phyloP scores from a whole-genome alignment of 2,329 filamentous ascomycete genomes.

The Ramularia endophylla region DNA sequence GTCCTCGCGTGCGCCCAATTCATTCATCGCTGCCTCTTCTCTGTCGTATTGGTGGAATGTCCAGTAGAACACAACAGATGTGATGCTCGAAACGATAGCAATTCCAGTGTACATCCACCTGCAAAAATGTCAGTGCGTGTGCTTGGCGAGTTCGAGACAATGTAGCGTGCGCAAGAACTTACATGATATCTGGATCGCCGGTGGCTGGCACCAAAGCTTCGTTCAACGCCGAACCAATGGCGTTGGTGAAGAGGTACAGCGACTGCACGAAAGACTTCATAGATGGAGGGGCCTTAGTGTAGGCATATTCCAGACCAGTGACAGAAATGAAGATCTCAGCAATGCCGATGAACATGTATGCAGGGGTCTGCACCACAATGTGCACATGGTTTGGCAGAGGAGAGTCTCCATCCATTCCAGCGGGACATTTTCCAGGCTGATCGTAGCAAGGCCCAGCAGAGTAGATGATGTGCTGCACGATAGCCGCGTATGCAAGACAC shows the following conservation, averaged over 20 bases:
- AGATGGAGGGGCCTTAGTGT: conserved; percentile 40
- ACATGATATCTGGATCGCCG: conserved; percentile 59
- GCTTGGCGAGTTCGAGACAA: no score
- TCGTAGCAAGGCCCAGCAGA: conserved; percentile 47
- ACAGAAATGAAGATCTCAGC: conserved; percentile 44
- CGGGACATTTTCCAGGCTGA: conserved; percentile 34
- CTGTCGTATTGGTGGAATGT: conserved; percentile 39
- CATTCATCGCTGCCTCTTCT: conserved; percentile 47
- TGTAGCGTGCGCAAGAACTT: no score
- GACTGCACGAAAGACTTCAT: conserved; percentile 48
- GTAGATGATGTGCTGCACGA: conserved; percentile 54
- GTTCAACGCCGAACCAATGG: conserved; percentile 54
- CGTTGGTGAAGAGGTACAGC: conserved; percentile 57
- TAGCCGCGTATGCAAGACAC: conserved; percentile 51
- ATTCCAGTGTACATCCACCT: conserved; percentile 23
- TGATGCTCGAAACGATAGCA: conserved; percentile 16
- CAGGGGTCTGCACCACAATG: conserved; percentile 41
- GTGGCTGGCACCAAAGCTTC: conserved; percentile 56
- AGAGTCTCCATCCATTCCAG: conserved; percentile 26
- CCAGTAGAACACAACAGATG: conserved; percentile 25
- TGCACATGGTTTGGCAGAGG: conserved; percentile 38
- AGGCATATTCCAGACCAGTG: conserved; percentile 44
- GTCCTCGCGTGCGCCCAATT: conserved; percentile 34
- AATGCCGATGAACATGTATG: conserved; percentile 42
- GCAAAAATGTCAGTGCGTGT: no score